Percentiles rank a stretch among this genome's conserved stretches.
Conservation (phyloP, 176 grass and related monocot species). For the Zea luxurians region DNA sequence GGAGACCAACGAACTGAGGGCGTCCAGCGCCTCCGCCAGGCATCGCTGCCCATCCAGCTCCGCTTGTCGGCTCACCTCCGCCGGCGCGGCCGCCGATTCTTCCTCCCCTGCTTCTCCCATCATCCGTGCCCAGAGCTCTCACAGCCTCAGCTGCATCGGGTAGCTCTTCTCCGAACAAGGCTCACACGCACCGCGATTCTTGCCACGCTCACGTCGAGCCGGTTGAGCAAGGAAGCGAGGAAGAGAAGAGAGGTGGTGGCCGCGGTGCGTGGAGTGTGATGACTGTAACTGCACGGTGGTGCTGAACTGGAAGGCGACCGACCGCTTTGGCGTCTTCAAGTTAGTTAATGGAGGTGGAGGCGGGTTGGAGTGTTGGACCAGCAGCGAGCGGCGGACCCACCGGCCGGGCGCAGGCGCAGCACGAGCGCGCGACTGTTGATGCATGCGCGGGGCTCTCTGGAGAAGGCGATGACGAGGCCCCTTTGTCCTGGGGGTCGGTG, state of each 20-base stretch:
- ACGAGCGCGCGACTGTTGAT: constrained; percentile 34
- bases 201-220: constrained; percentile 15
- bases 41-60: constrained; percentile 44
- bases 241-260: background rate
- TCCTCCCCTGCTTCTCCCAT: constrained; percentile 43
- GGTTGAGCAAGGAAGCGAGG: no score
- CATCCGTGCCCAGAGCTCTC: background rate
- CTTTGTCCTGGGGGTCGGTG: constrained; percentile 33
- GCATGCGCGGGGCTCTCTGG: constrained; percentile 3
- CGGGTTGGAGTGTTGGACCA: constrained; percentile 30
- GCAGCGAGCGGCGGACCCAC: constrained; percentile 17
- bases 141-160: background rate
- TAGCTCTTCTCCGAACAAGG: background rate
- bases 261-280: constrained; percentile 34
- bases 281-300: constrained; percentile 43
- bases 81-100: constrained; percentile 8
- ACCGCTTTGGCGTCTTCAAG: constrained; percentile 22
- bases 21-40: constrained; percentile 33
- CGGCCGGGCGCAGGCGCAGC: constrained; percentile 6
- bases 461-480: background rate
- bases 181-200: background rate
- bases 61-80: background rate
- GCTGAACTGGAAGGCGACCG: constrained; percentile 34
- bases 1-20: constrained; percentile 40
- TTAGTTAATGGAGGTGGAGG: constrained; percentile 46